These are phyloP conservation scores for Blastobotrys malaysiensis DNA, from an alignment of 1,139 yeast genomes.

Conservation along the genomic window DNA sequence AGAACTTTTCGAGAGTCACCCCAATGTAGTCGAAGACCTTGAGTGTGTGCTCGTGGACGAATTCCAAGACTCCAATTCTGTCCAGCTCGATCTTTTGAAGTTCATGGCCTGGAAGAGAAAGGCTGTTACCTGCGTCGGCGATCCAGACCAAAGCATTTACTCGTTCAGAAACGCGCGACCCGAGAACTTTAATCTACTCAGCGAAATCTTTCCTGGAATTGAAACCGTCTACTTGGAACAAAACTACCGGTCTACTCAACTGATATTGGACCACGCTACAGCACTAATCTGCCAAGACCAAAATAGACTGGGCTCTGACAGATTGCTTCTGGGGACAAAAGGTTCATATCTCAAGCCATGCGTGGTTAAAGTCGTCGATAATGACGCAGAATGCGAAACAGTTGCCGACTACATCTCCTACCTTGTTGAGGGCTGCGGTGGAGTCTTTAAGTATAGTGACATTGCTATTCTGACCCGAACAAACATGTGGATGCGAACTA, in stretches of 20 bases:
- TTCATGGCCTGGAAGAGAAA: constrained; percentile 45
- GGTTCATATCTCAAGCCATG: constrained; percentile 36
- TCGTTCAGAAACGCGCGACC: constrained; percentile 79
- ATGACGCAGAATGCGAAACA: constrained; percentile 51
- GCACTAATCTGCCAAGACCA: constrained; percentile 58
- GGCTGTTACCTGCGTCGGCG: constrained; percentile 85
- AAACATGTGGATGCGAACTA: constrained; percentile 47
- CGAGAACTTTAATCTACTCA: constrained; percentile 60
- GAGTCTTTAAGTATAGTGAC: constrained; percentile 44
- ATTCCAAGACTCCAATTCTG: constrained; percentile 82
- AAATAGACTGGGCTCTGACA: constrained; percentile 14
- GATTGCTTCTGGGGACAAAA: constrained; percentile 12
- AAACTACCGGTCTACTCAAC: constrained; percentile 76
- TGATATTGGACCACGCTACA: constrained; percentile 62
- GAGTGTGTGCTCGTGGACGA: constrained; percentile 85
- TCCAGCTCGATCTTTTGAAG: constrained; percentile 67
- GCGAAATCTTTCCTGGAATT: constrained; percentile 38
- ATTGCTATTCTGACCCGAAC: constrained; percentile 69
- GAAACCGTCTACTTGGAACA: constrained; percentile 47
- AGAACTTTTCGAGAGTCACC: constrained; percentile 41
- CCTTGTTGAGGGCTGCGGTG: constrained; percentile 23
- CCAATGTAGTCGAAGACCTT: constrained; percentile 46
- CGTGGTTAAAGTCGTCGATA: constrained; percentile 37
- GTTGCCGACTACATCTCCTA: constrained; percentile 49
- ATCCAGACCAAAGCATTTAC: constrained; percentile 93